Conservation (phyloP, 2,329 filamentous ascomycete species). For the Nothophoma quercina region DNA sequence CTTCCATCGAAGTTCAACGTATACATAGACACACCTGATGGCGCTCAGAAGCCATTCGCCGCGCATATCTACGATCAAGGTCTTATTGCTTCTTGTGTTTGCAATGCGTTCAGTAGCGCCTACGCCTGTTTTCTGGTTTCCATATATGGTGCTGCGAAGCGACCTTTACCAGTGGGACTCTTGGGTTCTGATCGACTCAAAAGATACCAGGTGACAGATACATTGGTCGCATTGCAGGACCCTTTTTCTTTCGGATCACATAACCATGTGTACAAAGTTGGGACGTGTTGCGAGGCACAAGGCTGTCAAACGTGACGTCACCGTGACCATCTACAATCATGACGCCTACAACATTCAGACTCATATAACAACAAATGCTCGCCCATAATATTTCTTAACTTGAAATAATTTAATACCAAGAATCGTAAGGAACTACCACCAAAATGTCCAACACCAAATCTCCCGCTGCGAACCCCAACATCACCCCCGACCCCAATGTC, state of each 20-base stretch:
- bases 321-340: slow-evolving; percentile 6
- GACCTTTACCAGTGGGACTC: not conserved
- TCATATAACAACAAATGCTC: not conserved
- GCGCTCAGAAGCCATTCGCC: not conserved
- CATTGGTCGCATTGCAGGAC: too few species aligned
- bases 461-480: slow-evolving; percentile 28
- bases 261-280: not conserved
- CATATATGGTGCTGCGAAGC: not conserved
- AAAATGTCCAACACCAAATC: slow-evolving; percentile 23
- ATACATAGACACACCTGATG: not conserved
- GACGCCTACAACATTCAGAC: slow-evolving; percentile 5
- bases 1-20: not conserved
- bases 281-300: not conserved
- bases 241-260: not conserved
- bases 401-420: not conserved
- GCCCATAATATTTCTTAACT: not conserved
- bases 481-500: slow-evolving; percentile 22
- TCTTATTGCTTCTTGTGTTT: not conserved
- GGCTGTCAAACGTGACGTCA: slow-evolving; percentile 8
- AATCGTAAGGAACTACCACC: not conserved
- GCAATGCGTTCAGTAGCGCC: not conserved
- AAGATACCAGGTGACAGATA: not conserved
- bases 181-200: not conserved
- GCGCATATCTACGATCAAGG: not conserved
- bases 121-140: not conserved